These are phyloP conservation scores for Anthoceros angustus DNA, from an alignment of 225 moss, liverwort and hornwort species.

Conservation along the genomic window DNA sequence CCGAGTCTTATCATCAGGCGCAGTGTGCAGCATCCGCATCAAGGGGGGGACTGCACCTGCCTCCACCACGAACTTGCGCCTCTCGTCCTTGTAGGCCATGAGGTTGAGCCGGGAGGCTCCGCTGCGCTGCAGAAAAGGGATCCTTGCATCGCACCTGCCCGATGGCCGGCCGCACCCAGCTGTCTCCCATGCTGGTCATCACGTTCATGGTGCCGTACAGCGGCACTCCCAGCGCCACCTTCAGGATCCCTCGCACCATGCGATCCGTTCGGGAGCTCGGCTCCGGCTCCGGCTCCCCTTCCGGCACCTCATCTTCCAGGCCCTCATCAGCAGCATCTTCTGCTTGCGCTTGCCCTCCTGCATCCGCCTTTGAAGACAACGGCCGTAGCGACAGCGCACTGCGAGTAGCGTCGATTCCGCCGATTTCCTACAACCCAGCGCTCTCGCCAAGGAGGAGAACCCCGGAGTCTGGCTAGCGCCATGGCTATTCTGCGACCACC, in stretches of 20 bases:
- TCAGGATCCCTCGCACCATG: not conserved
- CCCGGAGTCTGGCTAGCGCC: slow-evolving; percentile 1
- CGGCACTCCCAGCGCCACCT: not conserved
- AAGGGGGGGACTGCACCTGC: not conserved
- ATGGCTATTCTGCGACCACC: not conserved
- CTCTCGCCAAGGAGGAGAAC: not conserved
- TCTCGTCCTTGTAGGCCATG: not conserved
- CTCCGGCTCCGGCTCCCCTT: not conserved
- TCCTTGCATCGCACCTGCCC: not conserved
- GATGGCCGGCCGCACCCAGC: slow-evolving; percentile 3
- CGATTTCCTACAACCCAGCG: not conserved
- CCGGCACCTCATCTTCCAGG: not conserved
- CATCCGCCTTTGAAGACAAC: not conserved
- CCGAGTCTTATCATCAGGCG: not conserved
- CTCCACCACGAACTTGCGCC: slow-evolving; percentile 1
- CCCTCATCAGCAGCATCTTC: not conserved
- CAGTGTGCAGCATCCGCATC: not conserved
- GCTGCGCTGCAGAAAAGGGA: not conserved
- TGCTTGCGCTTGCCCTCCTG: not conserved
- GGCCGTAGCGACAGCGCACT: not conserved
- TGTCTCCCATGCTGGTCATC: not conserved
- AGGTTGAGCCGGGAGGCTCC: not conserved
- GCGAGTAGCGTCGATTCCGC: too few relatives aligned
- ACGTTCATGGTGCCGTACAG: not conserved
- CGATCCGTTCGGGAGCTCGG: not conserved